Conservation (phyloP, 2,329 filamentous ascomycete genomes). For the Colletotrichum liaoningense region DNA sequence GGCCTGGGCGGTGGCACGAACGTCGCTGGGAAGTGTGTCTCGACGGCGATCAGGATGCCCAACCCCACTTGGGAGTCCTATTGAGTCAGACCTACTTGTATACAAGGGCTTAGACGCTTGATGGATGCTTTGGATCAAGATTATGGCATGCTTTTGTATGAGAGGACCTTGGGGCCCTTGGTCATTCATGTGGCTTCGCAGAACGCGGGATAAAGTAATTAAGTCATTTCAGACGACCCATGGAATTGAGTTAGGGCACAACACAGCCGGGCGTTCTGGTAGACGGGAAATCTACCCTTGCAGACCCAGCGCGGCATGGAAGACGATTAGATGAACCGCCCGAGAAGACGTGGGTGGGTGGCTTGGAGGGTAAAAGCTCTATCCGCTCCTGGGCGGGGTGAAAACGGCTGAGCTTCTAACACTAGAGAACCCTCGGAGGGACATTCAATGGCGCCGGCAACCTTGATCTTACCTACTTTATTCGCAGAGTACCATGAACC, state of each 20-base stretch:
- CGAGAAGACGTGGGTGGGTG: neutral
- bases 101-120: neutral
- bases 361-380: neutral
- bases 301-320: neutral
- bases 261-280: neutral
- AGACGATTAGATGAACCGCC: neutral
- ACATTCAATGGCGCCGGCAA: neutral
- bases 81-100: neutral
- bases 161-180: slow-evolving; percentile 3
- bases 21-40: neutral
- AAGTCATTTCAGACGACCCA: neutral
- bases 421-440: neutral
- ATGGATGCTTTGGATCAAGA: slow-evolving; percentile 15
- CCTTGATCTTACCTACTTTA: neutral
- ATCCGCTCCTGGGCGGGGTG: neutral
- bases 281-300: neutral
- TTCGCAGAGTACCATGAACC: neutral
- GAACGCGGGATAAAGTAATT: neutral
- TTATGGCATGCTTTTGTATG: slow-evolving; percentile 21
- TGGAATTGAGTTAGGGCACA: neutral
- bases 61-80: neutral
- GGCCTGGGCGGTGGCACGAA: neutral
- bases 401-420: slow-evolving; percentile 1
- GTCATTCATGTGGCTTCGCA: neutral
- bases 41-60: slow-evolving; percentile 2